Conservation (phyloP, 2,329 filamentous ascomycete genomes). For the Cercospora sesami region DNA sequence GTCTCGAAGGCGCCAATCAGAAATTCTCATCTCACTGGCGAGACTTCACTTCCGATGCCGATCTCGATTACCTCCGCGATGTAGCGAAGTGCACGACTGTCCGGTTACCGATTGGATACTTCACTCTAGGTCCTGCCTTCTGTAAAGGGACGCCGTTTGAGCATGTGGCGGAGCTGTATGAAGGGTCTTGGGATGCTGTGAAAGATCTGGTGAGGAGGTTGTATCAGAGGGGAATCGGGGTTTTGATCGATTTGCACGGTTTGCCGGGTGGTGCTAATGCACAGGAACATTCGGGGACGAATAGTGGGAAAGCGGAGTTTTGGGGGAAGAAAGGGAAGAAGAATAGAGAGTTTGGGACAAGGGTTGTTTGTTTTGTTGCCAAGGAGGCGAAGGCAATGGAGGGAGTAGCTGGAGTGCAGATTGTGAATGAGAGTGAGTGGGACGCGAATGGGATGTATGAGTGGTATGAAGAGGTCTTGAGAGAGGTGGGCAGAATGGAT, state of each 20-base stretch:
- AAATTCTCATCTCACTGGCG: constrained; percentile 59
- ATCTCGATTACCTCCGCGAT: constrained; percentile 55
- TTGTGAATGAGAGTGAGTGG: constrained; percentile 58
- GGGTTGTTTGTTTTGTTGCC: constrained; percentile 54
- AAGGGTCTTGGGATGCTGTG: constrained; percentile 55
- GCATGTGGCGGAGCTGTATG: constrained; percentile 51
- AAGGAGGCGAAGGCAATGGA: constrained; percentile 47
- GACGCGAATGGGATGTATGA: constrained; percentile 54
- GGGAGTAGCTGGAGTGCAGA: constrained; percentile 57
- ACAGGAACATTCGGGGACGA: constrained; percentile 58
- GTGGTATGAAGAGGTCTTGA: constrained; percentile 57
- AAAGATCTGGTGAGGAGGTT: constrained; percentile 50
- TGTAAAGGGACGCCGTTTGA: constrained; percentile 56
- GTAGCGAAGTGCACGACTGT: constrained; percentile 58
- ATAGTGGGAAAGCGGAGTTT: constrained; percentile 53
- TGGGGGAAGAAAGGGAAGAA: constrained; percentile 47
- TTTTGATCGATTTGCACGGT: constrained; percentile 60
- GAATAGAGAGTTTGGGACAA: constrained; percentile 50
- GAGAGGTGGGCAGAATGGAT: constrained; percentile 51
- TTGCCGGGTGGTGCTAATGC: constrained; percentile 60
- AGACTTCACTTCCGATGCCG: constrained; percentile 51
- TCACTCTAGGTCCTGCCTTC: constrained; percentile 55
- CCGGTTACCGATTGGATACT: constrained; percentile 62
- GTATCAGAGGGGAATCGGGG: constrained; percentile 52
- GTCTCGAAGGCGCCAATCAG: constrained; percentile 50